Evolutionary conservation across 352 stramenopile species (phyloP).

Genomic region (Phytophthora citrophthora): DNA sequence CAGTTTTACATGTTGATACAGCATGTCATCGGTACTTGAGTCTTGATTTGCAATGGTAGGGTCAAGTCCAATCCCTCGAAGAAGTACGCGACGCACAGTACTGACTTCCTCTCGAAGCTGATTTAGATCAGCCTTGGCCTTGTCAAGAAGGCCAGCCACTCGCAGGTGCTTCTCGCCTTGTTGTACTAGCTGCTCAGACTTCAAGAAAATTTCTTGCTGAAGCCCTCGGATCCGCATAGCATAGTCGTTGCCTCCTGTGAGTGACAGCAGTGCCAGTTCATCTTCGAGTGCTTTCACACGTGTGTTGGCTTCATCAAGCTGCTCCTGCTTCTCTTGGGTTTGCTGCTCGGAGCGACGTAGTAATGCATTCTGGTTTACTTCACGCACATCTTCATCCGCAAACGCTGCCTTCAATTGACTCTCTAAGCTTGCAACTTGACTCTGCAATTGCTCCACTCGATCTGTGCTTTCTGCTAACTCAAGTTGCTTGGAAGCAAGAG

Average conservation of each 20-base stretch:
- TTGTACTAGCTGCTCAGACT: conserved; percentile 74
- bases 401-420: conserved; percentile 27
- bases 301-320: conserved; percentile 39
- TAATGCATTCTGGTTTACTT: conserved; percentile 46
- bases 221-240: conserved; percentile 48
- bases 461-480: conserved; percentile 28
- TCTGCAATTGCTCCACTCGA: conserved; percentile 38
- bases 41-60: conserved; percentile 30
- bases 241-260: conserved; percentile 39
- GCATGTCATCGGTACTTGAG: conserved; percentile 46
- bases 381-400: conserved; percentile 36
- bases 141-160: conserved; percentile 50
- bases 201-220: conserved; percentile 76
- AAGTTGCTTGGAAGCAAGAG: conserved; percentile 31
- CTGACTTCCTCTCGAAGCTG: conserved; percentile 60
- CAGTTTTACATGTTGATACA: conserved; percentile 77
- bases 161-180: conserved; percentile 76
- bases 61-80: conserved; percentile 63
- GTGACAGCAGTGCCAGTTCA: conserved; percentile 54
- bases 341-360: conserved; percentile 48
- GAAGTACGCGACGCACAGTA: conserved; percentile 51
- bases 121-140: conserved; percentile 48
- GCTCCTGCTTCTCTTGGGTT: conserved; percentile 36
- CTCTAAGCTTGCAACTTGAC: conserved; percentile 30
- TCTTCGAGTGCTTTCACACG: conserved; percentile 56